phyloP scores from a whole-genome alignment of 2,329 filamentous ascomycete genomes.

The Juglanconis sp. region DNA sequence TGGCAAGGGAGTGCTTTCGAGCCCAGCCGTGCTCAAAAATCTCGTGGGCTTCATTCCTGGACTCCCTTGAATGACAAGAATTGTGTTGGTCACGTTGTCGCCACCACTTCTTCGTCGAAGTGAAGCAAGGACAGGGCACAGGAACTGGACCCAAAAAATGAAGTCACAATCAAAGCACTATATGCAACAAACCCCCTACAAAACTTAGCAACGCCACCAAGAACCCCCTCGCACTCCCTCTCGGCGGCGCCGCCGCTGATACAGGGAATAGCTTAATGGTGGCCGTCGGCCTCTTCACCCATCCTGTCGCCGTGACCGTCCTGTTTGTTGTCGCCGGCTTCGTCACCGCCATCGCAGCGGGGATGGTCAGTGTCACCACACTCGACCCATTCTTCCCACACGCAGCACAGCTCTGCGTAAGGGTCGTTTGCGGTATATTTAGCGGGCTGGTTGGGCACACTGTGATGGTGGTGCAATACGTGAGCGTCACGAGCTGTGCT shows the following conservation, averaged over 20 bases:
- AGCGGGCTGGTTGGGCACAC: constrained; percentile 14
- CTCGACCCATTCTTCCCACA: constrained; percentile 31
- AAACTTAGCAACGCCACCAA: not conserved
- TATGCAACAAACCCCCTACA: not conserved
- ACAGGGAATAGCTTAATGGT: not conserved
- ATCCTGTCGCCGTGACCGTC: not conserved
- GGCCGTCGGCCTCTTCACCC: not conserved
- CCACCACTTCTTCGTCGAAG: too few relatives aligned
- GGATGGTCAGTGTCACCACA: constrained; percentile 32
- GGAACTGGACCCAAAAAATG: not conserved
- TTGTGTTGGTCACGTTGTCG: too few relatives aligned
- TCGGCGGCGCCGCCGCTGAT: not conserved
- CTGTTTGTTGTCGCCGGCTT: not conserved
- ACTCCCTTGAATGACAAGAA: too few relatives aligned
- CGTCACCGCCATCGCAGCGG: constrained; percentile 20
- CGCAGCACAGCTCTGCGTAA: constrained; percentile 27
- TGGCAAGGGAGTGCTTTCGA: too few relatives aligned
- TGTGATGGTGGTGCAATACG: constrained; percentile 32
- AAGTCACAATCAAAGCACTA: not conserved
- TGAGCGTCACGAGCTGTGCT: constrained; percentile 28
- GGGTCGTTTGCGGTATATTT: constrained; percentile 27
- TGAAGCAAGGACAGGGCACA: too few relatives aligned
- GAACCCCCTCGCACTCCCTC: not conserved
- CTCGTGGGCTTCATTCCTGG: too few relatives aligned
- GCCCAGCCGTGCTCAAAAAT: too few relatives aligned